Evolutionary conservation across 345 rosid genomes (phyloP).

Genomic region (Arabis alpina): DNA sequence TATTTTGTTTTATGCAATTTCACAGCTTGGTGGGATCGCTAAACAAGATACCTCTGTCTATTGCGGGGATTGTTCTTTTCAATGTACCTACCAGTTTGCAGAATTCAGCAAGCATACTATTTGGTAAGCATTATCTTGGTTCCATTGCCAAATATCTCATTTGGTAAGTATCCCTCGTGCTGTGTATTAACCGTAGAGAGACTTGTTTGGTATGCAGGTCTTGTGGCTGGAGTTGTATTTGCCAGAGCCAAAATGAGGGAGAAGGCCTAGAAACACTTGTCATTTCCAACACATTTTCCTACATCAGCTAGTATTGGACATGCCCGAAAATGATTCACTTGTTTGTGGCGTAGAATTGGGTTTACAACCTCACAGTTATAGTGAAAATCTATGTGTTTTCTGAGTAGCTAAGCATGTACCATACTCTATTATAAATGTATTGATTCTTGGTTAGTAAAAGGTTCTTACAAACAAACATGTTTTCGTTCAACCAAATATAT

Average conservation of each 20-base stretch:
- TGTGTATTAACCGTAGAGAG: conserved; percentile 32
- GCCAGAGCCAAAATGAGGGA: conserved; percentile 91
- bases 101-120: conserved; percentile 91
- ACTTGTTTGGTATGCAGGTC: conserved; percentile 53
- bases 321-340: conserved; percentile 1
- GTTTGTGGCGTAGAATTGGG: conserved; percentile 19
- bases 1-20: conserved; percentile 25
- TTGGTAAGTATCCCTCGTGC: background rate
- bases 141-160: background rate
- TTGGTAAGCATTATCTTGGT: conserved; percentile 55
- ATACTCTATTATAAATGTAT: conserved; percentile 20
- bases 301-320: conserved; percentile 16
- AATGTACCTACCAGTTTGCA: conserved; percentile 91
- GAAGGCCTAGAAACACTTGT: conserved; percentile 46
- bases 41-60: conserved; percentile 90
- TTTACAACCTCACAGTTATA: conserved; percentile 19
- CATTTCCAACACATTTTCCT: conserved; percentile 20
- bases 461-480: too few species aligned
- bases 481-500: background rate
- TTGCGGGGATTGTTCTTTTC: conserved; percentile 86
- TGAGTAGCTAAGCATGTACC: conserved; percentile 8
- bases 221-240: conserved; percentile 85
- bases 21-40: conserved; percentile 95
- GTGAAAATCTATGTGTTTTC: background rate
- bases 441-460: conserved; percentile 5